These are phyloP conservation scores for Cryomyces minteri DNA, from an alignment of 495 filamentous ascomycete genomes.

Conservation along the genomic window DNA sequence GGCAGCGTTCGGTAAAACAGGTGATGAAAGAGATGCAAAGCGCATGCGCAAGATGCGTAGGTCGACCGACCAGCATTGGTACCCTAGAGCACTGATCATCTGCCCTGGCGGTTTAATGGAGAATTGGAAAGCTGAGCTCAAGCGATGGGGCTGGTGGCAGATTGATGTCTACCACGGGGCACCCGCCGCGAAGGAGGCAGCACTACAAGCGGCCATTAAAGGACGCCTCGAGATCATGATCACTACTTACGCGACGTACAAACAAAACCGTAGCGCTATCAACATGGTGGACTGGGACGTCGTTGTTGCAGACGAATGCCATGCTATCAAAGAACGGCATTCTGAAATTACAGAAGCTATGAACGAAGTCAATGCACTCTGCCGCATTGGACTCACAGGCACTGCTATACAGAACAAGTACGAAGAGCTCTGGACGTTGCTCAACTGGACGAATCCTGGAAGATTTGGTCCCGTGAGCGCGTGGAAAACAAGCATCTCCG, in stretches of 20 bases:
- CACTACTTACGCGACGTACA: slow-evolving; percentile 84
- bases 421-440: slow-evolving; percentile 87
- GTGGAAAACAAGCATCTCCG: slow-evolving; percentile 62
- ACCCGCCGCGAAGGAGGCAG: slow-evolving; percentile 41
- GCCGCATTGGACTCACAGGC: slow-evolving; percentile 82
- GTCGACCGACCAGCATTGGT: slow-evolving; percentile 41
- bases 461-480: slow-evolving; percentile 56
- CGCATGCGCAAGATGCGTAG: slow-evolving; percentile 80
- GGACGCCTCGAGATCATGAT: slow-evolving; percentile 78
- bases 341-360: slow-evolving; percentile 71
- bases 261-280: slow-evolving; percentile 49
- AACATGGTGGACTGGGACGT: slow-evolving; percentile 90
- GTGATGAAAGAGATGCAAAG: slow-evolving; percentile 72
- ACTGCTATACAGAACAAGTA: slow-evolving; percentile 98
- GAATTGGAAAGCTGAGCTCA: slow-evolving; percentile 78
- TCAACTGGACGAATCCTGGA: slow-evolving; percentile 96
- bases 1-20: slow-evolving; percentile 87
- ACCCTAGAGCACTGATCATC: slow-evolving; percentile 70
- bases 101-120: slow-evolving; percentile 76
- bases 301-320: slow-evolving; percentile 93
- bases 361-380: slow-evolving; percentile 83
- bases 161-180: slow-evolving; percentile 63
- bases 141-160: slow-evolving; percentile 92
- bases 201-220: slow-evolving; percentile 51
- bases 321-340: slow-evolving; percentile 64